Conservation (phyloP, 2,329 filamentous ascomycete species). For the Xylariales sp. region DNA sequence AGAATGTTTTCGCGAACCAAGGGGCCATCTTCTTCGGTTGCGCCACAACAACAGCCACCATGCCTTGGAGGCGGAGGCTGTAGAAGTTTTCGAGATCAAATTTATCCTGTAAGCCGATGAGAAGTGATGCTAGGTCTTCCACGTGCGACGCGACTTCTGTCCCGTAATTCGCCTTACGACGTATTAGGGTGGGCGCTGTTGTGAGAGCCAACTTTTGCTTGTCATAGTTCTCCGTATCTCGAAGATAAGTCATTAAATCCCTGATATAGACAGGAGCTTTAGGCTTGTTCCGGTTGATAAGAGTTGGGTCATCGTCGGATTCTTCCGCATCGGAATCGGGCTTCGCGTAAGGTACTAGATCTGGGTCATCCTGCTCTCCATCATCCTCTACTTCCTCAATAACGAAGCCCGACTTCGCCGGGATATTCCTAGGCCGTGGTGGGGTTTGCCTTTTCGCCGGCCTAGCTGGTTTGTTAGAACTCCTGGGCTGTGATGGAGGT, state of each 20-base stretch:
- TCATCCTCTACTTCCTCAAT: conserved; percentile 75
- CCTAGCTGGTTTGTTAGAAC: conserved; percentile 42
- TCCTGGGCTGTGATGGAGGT: conserved; percentile 41
- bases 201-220: conserved; percentile 82
- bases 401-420: conserved; percentile 58
- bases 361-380: conserved; percentile 69
- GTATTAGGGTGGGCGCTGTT: conserved; percentile 82
- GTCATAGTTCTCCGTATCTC: conserved; percentile 86
- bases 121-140: conserved; percentile 79
- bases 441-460: conserved; percentile 38
- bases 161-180: conserved; percentile 88
- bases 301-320: conserved; percentile 90
- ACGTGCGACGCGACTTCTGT: conserved; percentile 87
- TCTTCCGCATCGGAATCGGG: conserved; percentile 90
- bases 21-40: conserved; percentile 81
- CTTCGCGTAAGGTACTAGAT: conserved; percentile 82
- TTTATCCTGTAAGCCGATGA: conserved; percentile 86
- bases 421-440: conserved; percentile 43
- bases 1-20: conserved; percentile 87
- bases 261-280: conserved; percentile 90
- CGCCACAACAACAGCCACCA: conserved; percentile 83
- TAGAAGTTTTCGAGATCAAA: conserved; percentile 84
- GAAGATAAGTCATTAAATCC: conserved; percentile 81
- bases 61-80: conserved; percentile 78
- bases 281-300: conserved; percentile 84